These are phyloP conservation scores for Durusdinium trenchii DNA, from an alignment of 73 alveolate species.

Conservation along the genomic window DNA sequence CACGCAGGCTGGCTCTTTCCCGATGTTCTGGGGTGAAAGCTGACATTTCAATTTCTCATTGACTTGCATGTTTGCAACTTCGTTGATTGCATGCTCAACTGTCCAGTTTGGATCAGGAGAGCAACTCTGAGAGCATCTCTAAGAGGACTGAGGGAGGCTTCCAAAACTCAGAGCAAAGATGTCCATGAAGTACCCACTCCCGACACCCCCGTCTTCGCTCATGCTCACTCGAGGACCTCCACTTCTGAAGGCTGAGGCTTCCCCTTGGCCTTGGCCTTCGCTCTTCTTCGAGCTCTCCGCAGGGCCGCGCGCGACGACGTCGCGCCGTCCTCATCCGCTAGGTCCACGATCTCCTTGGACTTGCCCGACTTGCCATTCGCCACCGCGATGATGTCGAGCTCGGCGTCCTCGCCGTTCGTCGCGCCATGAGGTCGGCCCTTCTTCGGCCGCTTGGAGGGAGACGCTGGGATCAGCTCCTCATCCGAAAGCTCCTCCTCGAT, in stretches of 20 bases:
- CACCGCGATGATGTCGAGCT: constrained; percentile 71
- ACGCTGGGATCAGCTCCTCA: constrained; percentile 30
- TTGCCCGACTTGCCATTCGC: neutral
- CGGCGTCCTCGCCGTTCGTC: neutral
- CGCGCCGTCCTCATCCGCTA: constrained; percentile 40
- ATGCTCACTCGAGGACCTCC: constrained; percentile 66
- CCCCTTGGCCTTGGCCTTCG: constrained; percentile 46
- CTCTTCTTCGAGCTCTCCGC: constrained; percentile 38
- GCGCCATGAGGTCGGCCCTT: neutral
- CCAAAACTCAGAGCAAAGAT: neutral
- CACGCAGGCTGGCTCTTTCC: constrained; percentile 38
- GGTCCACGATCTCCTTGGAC: constrained; percentile 68
- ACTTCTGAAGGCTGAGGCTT: constrained; percentile 35
- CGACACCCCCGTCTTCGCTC: neutral
- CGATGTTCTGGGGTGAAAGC: constrained; percentile 5
- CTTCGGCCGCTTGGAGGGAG: constrained; percentile 25
- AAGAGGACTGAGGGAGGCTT: neutral
- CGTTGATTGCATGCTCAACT: constrained; percentile 9
- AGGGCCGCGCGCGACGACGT: constrained; percentile 34
- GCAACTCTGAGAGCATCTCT: neutral
- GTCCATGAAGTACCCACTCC: neutral
- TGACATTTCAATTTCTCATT: neutral
- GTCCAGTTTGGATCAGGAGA: constrained; percentile 63
- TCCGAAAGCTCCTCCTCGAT: constrained; percentile 50
- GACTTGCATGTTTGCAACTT: neutral